Percentiles rank a stretch among this genome's conserved stretches.
phyloP scores from a whole-genome alignment of 305 asterid species.

The Andrographis paniculata region DNA sequence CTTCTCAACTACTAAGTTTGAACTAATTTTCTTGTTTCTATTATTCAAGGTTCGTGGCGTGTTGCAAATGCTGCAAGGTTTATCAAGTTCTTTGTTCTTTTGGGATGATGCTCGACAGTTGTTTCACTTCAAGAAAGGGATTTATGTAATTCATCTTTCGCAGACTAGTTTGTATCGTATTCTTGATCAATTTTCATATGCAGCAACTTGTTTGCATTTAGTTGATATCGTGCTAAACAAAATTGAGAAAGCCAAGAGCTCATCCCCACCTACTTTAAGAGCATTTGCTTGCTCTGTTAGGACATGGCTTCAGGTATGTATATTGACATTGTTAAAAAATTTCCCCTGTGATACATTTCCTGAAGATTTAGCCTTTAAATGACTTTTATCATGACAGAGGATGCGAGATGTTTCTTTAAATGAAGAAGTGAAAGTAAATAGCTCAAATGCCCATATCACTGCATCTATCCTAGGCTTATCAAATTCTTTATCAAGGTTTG shows the following conservation, averaged over 20 bases:
- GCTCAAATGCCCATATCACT: conserved; percentile 38
- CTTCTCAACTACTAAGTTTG: conserved; percentile 3
- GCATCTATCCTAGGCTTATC: conserved; percentile 81
- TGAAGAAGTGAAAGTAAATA: conserved; percentile 70
- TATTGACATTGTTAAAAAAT: background rate
- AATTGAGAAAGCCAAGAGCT: conserved; percentile 43
- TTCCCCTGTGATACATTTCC: conserved; percentile 9
- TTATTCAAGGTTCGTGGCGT: conserved; percentile 65
- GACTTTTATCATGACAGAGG: conserved; percentile 38
- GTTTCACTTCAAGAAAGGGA: conserved; percentile 54
- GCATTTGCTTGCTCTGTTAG: conserved; percentile 78
- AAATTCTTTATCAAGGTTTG: conserved; percentile 85
- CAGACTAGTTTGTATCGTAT: conserved; percentile 62
- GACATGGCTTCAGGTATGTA: conserved; percentile 64
- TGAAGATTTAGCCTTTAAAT: conserved; percentile 1
- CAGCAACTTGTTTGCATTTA: conserved; percentile 69
- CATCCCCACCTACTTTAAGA: conserved; percentile 72
- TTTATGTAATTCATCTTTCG: conserved; percentile 74
- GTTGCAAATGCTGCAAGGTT: conserved; percentile 86
- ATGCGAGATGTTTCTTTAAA: conserved; percentile 61
- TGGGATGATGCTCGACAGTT: conserved; percentile 49
- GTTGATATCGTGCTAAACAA: conserved; percentile 50
- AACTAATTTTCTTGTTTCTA: conserved; percentile 9
- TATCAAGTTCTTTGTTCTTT: conserved; percentile 49
- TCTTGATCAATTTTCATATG: conserved; percentile 64